Evolutionary conservation across 2,329 filamentous ascomycete genomes (phyloP), one percentile per base, ranked within the genome.

Genomic region (Fusarium denticulatum): DNA sequence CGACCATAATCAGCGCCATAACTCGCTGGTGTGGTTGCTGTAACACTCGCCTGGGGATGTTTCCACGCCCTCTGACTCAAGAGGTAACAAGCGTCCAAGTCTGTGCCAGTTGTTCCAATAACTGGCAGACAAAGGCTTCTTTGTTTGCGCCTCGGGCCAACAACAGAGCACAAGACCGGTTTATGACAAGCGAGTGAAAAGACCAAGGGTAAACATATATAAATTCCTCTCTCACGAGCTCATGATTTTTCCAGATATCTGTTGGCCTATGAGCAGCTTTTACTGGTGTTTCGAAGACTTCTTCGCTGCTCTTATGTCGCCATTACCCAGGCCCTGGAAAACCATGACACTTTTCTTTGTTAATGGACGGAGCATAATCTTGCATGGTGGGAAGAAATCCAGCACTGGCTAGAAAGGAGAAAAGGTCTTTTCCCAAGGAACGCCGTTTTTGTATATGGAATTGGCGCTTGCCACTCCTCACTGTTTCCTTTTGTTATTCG

Each of bases 1-100:
- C 92, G 92, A 84, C 95, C 77, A 71, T 78, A 64, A 77, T 55
- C 47, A 45, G 52, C 55, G 56, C 50, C 15, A 50, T 30, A 64
- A 50, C 56, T 64, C 58, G 55, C 56, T 57, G 66, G 68, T 32
- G 55, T 53, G 37, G 46, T 57, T 46, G 65, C 47, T 60, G 60
- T 70, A 68, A 72, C 56, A 69, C 57, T 56, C 37, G 53, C 49
- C 57, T 69, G 58, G 37, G 65, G 65, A 63, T 64, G 40, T 30
- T 55, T 50, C 50, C 50, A 68, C 30, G 37, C 42, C 47, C 45
- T 43, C 55, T 67, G 42, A 53, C 45, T 49, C 42, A 45, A 45
- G 26, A 58, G 45, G 59, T 46, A 69, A 39, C 40, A 55, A 30
- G 52, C 49, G 53, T 36, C 36, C 36, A 49, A 45, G 36, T 46